Evolutionary conservation across 2,329 filamentous ascomycete species (phyloP).

Genomic region (Zymoseptoria passerinii): DNA sequence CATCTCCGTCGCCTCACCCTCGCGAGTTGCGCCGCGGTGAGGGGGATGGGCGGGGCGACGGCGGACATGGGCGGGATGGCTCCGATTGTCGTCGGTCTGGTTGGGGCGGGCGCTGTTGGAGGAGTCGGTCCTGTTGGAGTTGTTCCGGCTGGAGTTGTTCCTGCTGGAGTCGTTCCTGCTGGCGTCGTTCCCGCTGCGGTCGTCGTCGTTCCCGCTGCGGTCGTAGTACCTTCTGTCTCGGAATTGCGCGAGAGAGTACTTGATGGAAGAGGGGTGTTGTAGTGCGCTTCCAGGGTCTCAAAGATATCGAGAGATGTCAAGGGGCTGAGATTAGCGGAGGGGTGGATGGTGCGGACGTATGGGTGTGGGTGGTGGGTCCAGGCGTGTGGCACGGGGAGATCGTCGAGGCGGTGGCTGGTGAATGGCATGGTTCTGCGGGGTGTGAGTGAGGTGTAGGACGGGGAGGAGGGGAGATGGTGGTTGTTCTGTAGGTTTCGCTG

Average conservation of each 20-base stretch:
- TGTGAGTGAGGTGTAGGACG: background rate
- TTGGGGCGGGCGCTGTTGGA: too few species aligned
- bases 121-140: too few species aligned
- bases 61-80: too few species aligned
- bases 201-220: too few species aligned
- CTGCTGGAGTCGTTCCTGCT: too few species aligned
- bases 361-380: background rate
- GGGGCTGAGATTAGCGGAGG: background rate
- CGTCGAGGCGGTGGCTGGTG: background rate
- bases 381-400: background rate
- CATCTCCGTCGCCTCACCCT: background rate
- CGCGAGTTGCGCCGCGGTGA: background rate
- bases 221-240: too few species aligned
- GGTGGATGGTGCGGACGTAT: background rate
- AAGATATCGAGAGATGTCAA: background rate
- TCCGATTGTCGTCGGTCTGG: too few species aligned
- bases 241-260: too few species aligned
- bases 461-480: background rate
- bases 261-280: background rate
- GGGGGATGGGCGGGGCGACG: too few species aligned
- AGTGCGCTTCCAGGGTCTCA: background rate
- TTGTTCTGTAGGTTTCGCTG: too few species aligned
- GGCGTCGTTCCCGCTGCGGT: too few species aligned
- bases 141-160: too few species aligned
- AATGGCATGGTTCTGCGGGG: background rate